Base-by-base conservation (phyloP, 2,329 filamentous ascomycete species). In the Sordariomycetes sp. region DNA sequence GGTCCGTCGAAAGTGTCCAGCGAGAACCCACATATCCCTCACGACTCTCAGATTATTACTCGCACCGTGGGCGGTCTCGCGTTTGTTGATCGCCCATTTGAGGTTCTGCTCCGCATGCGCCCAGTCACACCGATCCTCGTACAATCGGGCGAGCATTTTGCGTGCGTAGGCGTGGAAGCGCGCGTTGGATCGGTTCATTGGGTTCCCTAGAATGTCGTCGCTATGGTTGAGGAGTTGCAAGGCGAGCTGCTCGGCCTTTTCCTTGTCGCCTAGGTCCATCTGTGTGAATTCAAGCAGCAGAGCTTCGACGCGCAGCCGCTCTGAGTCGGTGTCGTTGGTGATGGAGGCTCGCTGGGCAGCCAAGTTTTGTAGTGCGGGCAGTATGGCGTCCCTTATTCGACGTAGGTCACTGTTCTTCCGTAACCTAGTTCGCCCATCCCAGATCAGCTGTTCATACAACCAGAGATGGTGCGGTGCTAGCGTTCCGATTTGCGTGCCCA, bases 361-460 rank as follows among this genome's bases (percentile, higher is more conserved):
- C 43, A 14, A 42, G 36, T 21, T 48, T 43, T 10, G 12, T 18
- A 59, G 46, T 11, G 55, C 56, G 15, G 40, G 39, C 12, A 48
- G 44, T 48, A 59, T 58, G n/a, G 39, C 36, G 8, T 48, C 46
- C 16, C 42, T 43, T 30, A 41, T 46, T 30, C 39, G 46, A 15
- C 47, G 46, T 17, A 58, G 37, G 9, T 52, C 44, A 29, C 54
- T 57, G 14, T 48, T 47, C 36, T 45, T 53, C 5, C 56, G 52
- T 18, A 59, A 42, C 8, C 48, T 42, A 10, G 55, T 58, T 20
- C 55, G 52, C 15, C 54, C 56, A 35, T 59, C 56, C 56, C 56
- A 59, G 6, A 59, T 59, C 10, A 59, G 39, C 37, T 59, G 56
- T 37, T 59, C 56, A 36, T 59, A 59, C 29, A 58, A 53, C 56